Conservation (phyloP, 768 basidiomycete species). For the Trametes cinnabarina region DNA sequence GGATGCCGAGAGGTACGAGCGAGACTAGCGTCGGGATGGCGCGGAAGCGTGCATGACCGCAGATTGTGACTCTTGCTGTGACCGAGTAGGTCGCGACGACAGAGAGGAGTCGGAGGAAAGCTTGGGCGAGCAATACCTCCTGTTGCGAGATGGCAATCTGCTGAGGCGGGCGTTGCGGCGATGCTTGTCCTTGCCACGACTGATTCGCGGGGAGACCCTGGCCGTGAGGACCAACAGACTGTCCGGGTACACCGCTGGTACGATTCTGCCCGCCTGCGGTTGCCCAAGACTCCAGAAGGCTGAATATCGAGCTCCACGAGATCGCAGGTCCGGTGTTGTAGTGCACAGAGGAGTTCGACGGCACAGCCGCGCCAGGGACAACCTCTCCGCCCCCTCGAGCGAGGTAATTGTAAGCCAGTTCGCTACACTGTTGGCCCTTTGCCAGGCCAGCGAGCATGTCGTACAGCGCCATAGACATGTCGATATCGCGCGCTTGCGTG, state of each 20-base stretch:
- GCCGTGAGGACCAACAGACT: slow-evolving; percentile 8
- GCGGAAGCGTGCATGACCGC: slow-evolving; percentile 73
- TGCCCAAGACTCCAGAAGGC: slow-evolving; percentile 73
- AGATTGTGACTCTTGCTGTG: slow-evolving; percentile 74
- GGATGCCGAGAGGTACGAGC: slow-evolving; percentile 76
- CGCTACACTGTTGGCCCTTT: slow-evolving; percentile 81
- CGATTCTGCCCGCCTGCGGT: slow-evolving; percentile 49
- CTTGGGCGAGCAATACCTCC: slow-evolving; percentile 74
- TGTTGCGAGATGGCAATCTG: slow-evolving; percentile 54
- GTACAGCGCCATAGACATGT: slow-evolving; percentile 77
- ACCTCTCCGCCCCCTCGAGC: slow-evolving; percentile 72
- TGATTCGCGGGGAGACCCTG: slow-evolving; percentile 27
- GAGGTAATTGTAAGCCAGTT: slow-evolving; percentile 87
- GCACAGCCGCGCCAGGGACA: slow-evolving; percentile 55
- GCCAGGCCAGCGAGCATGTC: slow-evolving; percentile 87
- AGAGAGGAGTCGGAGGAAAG: slow-evolving; percentile 78
- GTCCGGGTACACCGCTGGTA: slow-evolving; percentile 39
- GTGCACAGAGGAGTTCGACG: slow-evolving; percentile 42
- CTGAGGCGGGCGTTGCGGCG: slow-evolving; percentile 40
- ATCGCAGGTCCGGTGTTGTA: slow-evolving; percentile 52
- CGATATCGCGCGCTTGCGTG: slow-evolving; percentile 67
- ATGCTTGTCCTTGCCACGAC: slow-evolving; percentile 30
- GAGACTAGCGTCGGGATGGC: slow-evolving; percentile 79
- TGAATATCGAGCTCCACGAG: slow-evolving; percentile 79
- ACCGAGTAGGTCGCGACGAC: slow-evolving; percentile 74